Evolutionary conservation across 371 early-diverging fungal species (phyloP).

Genomic region (Cladochytrium tenue): DNA sequence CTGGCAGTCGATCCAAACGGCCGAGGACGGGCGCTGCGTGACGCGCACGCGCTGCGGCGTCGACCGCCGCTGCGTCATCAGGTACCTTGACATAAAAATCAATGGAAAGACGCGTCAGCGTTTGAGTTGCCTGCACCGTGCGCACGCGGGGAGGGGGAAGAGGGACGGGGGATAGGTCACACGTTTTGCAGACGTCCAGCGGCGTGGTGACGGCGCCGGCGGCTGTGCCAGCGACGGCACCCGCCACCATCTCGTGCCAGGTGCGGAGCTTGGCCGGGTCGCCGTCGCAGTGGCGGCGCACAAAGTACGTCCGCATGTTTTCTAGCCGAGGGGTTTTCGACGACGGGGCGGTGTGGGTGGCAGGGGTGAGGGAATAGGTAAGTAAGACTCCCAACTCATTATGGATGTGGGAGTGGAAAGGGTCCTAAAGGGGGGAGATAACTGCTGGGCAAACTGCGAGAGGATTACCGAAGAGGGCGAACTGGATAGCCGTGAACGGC

Average conservation of each 20-base stretch:
- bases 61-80: slow-evolving; percentile 3
- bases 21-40: background rate
- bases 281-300: slow-evolving; percentile 37
- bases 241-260: slow-evolving; percentile 69
- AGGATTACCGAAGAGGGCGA: slow-evolving; percentile 90
- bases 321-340: too few species aligned
- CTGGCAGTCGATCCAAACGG: slow-evolving; percentile 4
- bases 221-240: slow-evolving; percentile 85
- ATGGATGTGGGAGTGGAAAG: too few species aligned
- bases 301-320: slow-evolving; percentile 63
- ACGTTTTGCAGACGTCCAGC: slow-evolving; percentile 90
- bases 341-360: too few species aligned
- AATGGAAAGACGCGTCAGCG: too few species aligned
- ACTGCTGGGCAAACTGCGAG: too few species aligned
- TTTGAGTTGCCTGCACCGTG: too few species aligned
- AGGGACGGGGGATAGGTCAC: background rate
- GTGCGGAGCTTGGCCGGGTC: slow-evolving; percentile 6
- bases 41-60: background rate
- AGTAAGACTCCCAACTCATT: too few species aligned
- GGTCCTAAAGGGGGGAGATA: too few species aligned
- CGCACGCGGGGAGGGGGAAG: background rate
- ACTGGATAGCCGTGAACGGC: slow-evolving; percentile 92
- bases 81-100: background rate
- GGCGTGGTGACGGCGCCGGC: slow-evolving; percentile 90
- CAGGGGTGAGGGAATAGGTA: too few species aligned